Conservation (phyloP, 495 filamentous ascomycete species). For the Hypoxylon subgilvum region DNA sequence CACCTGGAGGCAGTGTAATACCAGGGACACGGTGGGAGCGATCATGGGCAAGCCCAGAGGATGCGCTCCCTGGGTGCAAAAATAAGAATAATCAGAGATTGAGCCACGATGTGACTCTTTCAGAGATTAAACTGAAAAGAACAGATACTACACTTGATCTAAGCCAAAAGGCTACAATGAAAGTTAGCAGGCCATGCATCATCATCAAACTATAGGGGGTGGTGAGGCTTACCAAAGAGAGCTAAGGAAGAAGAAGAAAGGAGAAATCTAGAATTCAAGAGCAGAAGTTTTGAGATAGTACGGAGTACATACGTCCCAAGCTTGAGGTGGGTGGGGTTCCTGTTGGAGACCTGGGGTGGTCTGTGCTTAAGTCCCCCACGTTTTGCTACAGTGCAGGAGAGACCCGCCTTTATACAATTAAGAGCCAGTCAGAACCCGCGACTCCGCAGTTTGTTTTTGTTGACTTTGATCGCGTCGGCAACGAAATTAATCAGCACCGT, state of each 20-base stretch:
- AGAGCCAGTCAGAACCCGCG: slow-evolving; percentile 17
- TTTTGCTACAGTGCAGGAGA: neutral
- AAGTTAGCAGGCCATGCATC: slow-evolving; percentile 5
- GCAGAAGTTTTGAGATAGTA: too few relatives aligned
- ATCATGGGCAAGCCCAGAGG: slow-evolving; percentile 79
- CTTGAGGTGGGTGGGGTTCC: neutral
- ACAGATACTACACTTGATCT: slow-evolving; percentile 99
- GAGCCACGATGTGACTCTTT: slow-evolving; percentile 46
- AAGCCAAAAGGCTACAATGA: slow-evolving; percentile 68
- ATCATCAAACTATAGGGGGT: neutral
- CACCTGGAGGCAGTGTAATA: slow-evolving; percentile 42
- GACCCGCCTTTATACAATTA: neutral
- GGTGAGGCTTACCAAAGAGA: slow-evolving; percentile 36
- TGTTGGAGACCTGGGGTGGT: neutral
- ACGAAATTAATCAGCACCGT: slow-evolving; percentile 21
- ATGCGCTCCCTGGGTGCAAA: slow-evolving; percentile 56
- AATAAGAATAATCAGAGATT: slow-evolving; percentile 72
- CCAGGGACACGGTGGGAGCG: slow-evolving; percentile 39
- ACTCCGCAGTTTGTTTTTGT: slow-evolving; percentile 33
- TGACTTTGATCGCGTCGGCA: slow-evolving; percentile 38
- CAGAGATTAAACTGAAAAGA: slow-evolving; percentile 95
- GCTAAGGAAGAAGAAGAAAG: slow-evolving; percentile 32
- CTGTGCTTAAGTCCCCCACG: neutral
- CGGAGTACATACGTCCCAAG: neutral
- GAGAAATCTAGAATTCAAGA: neutral